Base-by-base conservation (phyloP, 805 yeast genomes). In the Candida pseudofarinosa region DNA sequence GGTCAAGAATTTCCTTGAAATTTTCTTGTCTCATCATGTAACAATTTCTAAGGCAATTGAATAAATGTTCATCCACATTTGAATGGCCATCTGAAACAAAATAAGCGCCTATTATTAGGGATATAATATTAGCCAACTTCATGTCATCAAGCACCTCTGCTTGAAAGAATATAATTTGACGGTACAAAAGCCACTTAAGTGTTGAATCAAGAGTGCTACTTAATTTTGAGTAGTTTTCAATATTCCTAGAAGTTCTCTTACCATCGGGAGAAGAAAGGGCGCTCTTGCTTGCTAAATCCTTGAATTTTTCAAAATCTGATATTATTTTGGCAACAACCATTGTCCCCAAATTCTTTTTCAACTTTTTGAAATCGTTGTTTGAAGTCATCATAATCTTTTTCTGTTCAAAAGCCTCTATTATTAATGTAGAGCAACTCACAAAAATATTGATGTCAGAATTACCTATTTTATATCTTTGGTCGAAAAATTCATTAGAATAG, bases 21-120 rank as follows among this genome's bases (percentile, higher is more conserved):
- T 58, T 53, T 2, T 54, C 53, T 28, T 58, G 63, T 14, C 62
- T 52, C 53, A 67, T 59, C 46, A 70, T 56, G 34, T 54, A 59
- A 12, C 59, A 55, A 1, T 72, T 60, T 33, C 76, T 46, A 13
- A 69, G 46, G 19, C 69, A 62, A 39, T 62, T 69, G 44, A 69
- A 64, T 10, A 61, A 47, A 35, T 61, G 52, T 40, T 59, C 71
- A 23, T 56, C 62, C 7, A 37, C 42, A 15, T n/a, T 32, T 32
- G 14, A 13, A 6, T n/a, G 14, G 13, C 17, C 7, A 6, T 32
- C 34, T 32, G 14, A n/a, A 15, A 32, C 17, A 32, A 32, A n/a
- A 32, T n/a, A n/a, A 8, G 34, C 34, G 2, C 73, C 75, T 40
- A 69, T 41, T 1, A 69, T 37, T 4, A 67, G 46, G 5, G 61